phyloP scores from a whole-genome alignment of 148 eudicot genomes.

The Heliosperma pusillum region DNA sequence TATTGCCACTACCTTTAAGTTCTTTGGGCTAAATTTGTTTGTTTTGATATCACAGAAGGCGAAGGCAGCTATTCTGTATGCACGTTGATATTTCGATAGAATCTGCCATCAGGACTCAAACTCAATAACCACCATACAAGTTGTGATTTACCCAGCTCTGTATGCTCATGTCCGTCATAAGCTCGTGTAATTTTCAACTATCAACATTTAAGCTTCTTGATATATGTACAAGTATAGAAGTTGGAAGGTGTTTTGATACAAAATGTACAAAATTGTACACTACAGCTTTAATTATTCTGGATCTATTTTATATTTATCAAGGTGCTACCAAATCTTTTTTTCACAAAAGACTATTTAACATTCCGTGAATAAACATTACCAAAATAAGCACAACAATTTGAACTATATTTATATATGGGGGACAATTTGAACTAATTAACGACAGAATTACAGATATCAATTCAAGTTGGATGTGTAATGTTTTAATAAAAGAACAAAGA shows the following conservation, averaged over 20 bases:
- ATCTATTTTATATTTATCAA: too few relatives aligned
- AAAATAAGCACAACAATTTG: too few relatives aligned
- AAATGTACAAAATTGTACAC: background rate
- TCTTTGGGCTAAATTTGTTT: background rate
- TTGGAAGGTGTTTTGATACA: background rate
- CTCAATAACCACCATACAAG: background rate
- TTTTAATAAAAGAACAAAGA: too few relatives aligned
- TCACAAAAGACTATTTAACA: too few relatives aligned
- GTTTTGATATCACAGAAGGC: slow-evolving; percentile 19
- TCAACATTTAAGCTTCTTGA: background rate
- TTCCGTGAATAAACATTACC: too few relatives aligned
- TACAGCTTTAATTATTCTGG: too few relatives aligned
- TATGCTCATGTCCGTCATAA: background rate
- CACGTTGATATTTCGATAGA: background rate
- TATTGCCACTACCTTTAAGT: background rate
- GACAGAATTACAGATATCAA: too few relatives aligned
- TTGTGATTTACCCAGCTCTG: background rate
- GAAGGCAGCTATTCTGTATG: slow-evolving; percentile 15
- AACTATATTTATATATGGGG: too few relatives aligned
- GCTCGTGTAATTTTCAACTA: background rate
- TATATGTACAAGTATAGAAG: background rate
- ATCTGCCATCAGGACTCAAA: too few relatives aligned
- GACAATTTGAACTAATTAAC: too few relatives aligned
- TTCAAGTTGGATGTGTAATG: too few relatives aligned
- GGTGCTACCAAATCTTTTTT: too few relatives aligned